Evolutionary conservation across 2,329 filamentous ascomycete species (phyloP), one percentile per base, ranked within the genome.

Genomic region (Xylariaceae sp.): DNA sequence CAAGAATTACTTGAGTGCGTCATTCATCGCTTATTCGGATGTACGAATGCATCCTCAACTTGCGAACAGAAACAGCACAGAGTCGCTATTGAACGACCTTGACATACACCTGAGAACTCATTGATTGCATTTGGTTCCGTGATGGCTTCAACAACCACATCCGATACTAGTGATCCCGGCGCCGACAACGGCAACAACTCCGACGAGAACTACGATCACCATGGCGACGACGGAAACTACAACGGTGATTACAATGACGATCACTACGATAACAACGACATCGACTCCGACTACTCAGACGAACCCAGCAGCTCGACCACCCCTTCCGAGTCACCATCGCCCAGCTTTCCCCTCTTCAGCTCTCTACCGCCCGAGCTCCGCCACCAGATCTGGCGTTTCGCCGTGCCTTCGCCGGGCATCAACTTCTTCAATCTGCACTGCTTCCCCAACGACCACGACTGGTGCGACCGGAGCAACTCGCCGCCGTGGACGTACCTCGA

Each of bases 361-460:
- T 19, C 43, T 7, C 52, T 60, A 6, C 58, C 58, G 0, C 48
- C 57, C 2, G 57, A 60, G 36, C 43, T 61, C 16, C 54, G 59
- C 2, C 47, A 53, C 18, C 42, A 54, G 19, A 57, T 60, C 33
- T 61, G 53, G 49, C 48, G 35, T 1, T 31, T 44, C 13, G 56
- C 56, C 9, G 31, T 59, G 3, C 52, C 55, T 0, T 36, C 38
- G 1, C 50, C 55, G 2, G 56, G 55, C 17, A 53, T 61, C 37
- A 61, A 60, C 46, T 59, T 60, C 48, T 61, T 61, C 53, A 61
- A 61, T 46, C 45, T 60, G 1, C 59, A 61, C 43, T 46, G 39
- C 38, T 54, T 59, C 42, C 59, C 59, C n/a, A 54, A 56, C 38
- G 56, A 59, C 32, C 56, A 61, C 28, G 23, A 15, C 2, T 48